These are phyloP conservation scores for Colletotrichum sp. DNA, from an alignment of 2,329 filamentous ascomycete genomes.

Conservation along the genomic window DNA sequence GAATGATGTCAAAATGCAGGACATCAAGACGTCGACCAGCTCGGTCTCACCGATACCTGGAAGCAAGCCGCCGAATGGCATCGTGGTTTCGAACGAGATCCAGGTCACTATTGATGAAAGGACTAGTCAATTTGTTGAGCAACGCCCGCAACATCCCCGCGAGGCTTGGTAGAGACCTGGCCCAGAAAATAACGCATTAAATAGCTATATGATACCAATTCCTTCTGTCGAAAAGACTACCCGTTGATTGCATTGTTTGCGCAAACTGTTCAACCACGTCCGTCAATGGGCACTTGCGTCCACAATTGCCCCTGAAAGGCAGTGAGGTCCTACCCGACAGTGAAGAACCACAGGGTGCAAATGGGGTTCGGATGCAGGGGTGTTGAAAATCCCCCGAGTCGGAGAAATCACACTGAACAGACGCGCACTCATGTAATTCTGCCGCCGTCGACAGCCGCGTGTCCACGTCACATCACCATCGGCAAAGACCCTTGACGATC, in stretches of 20 bases:
- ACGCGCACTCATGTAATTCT: background rate
- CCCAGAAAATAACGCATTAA: background rate
- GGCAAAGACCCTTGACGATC: background rate
- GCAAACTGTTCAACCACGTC: background rate
- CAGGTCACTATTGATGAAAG: conserved; percentile 34
- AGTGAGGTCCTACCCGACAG: background rate
- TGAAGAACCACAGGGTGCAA: background rate
- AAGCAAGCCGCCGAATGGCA: conserved; percentile 29
- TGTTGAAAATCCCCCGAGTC: background rate
- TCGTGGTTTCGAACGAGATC: conserved; percentile 47
- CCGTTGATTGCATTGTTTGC: background rate
- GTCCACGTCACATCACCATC: background rate
- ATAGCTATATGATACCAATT: background rate
- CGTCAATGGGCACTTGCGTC: background rate
- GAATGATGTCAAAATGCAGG: conserved; percentile 45
- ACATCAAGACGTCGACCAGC: conserved; percentile 29
- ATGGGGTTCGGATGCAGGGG: background rate
- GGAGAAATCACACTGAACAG: background rate
- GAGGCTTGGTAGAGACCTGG: background rate
- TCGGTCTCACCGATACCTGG: conserved; percentile 22
- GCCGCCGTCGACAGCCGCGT: background rate
- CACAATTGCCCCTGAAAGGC: background rate
- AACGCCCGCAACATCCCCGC: background rate
- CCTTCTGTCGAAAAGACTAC: background rate
- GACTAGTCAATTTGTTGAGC: background rate